Percentiles rank a stretch among this genome's conserved stretches.
These are phyloP conservation scores for Leptodermis oblonga DNA, from an alignment of 257 asterid species.

Conservation along the genomic window DNA sequence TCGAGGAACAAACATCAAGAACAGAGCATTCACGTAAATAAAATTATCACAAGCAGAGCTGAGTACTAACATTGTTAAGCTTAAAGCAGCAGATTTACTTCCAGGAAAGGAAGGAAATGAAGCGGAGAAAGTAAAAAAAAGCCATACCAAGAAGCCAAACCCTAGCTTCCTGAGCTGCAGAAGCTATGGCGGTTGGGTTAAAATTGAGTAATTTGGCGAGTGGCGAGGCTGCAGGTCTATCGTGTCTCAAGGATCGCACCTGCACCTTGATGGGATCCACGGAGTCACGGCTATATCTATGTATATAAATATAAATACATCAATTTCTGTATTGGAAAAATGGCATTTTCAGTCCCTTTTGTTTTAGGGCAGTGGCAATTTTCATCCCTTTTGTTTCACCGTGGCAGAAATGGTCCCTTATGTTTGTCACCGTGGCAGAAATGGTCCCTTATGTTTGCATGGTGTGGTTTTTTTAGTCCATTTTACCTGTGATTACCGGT, in stretches of 20 bases:
- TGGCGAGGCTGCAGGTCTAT: not conserved
- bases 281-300: too few relatives aligned
- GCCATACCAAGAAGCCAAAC: not conserved
- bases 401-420: too few relatives aligned
- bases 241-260: slow-evolving; percentile 16
- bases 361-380: too few relatives aligned
- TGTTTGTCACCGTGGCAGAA: too few relatives aligned
- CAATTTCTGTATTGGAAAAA: too few relatives aligned
- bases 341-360: not conserved
- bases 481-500: too few relatives aligned
- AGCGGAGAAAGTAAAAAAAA: not conserved
- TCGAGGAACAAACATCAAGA: too few relatives aligned
- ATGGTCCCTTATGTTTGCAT: too few relatives aligned
- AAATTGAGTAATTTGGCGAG: not conserved
- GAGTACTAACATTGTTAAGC: not conserved
- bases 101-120: not conserved
- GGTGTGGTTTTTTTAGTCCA: too few relatives aligned
- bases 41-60: not conserved
- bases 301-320: too few relatives aligned
- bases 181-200: not conserved
- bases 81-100: not conserved
- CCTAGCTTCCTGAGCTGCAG: not conserved
- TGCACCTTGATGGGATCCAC: slow-evolving; percentile 4
- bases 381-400: too few relatives aligned
- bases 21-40: too few relatives aligned